These are phyloP conservation scores for Lanzia echinophila DNA, from an alignment of 2,329 filamentous ascomycete genomes.

Conservation along the genomic window DNA sequence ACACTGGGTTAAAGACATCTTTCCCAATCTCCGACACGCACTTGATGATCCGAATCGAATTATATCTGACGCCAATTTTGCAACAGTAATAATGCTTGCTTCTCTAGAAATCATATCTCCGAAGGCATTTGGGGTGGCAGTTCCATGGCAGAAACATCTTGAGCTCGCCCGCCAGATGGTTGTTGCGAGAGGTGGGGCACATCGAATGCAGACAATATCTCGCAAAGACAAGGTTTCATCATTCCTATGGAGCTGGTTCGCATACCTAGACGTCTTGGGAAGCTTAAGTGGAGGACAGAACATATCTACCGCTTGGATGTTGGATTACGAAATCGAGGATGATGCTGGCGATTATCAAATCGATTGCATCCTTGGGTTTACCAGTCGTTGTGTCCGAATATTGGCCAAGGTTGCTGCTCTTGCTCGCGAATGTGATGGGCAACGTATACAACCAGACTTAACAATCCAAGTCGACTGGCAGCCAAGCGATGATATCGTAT, in stretches of 20 bases:
- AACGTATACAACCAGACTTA: conserved; percentile 50
- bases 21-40: conserved; percentile 62
- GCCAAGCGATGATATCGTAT: conserved; percentile 47
- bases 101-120: conserved; percentile 80
- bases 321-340: conserved; percentile 44
- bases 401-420: conserved; percentile 67
- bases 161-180: conserved; percentile 71
- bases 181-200: conserved; percentile 54
- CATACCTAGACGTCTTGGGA: conserved; percentile 75
- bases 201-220: conserved; percentile 40
- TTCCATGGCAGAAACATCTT: conserved; percentile 76
- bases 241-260: conserved; percentile 77
- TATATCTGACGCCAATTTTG: conserved; percentile 66
- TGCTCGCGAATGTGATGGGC: conserved; percentile 59
- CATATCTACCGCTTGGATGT: conserved; percentile 22
- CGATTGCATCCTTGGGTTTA: conserved; percentile 77
- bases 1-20: conserved; percentile 72
- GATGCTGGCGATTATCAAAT: conserved; percentile 58
- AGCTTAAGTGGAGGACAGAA: conserved; percentile 53
- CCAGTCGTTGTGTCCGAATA: conserved; percentile 61
- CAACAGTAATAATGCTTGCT: conserved; percentile 77
- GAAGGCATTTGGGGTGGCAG: conserved; percentile 70
- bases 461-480: conserved; percentile 49
- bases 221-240: conserved; percentile 55
- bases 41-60: conserved; percentile 54